These are phyloP conservation scores for Pistacia integerrima DNA, from an alignment of 345 rosid species.

Conservation along the genomic window DNA sequence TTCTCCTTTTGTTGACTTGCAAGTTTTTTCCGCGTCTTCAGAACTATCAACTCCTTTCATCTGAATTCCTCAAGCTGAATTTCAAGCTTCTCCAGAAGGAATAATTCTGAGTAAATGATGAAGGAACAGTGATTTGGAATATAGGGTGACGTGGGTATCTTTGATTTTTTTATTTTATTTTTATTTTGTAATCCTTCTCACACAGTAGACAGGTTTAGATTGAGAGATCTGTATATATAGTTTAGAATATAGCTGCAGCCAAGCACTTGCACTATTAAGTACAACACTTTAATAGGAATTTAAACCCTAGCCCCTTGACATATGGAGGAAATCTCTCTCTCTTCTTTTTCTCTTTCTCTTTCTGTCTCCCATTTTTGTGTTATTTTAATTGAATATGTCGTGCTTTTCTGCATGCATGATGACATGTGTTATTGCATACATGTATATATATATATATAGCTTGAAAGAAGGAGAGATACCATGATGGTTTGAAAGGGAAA, in stretches of 20 bases:
- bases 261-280: slow-evolving; percentile 13
- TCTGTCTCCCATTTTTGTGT: slow-evolving; percentile 2
- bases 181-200: slow-evolving; percentile 4
- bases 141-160: slow-evolving; percentile 29
- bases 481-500: background rate
- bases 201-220: background rate
- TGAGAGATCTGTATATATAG: background rate
- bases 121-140: slow-evolving; percentile 40
- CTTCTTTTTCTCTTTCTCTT: background rate
- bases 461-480: background rate
- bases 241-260: slow-evolving; percentile 12
- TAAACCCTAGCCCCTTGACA: slow-evolving; percentile 40
- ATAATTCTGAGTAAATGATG: slow-evolving; percentile 26
- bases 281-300: slow-evolving; percentile 16
- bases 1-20: slow-evolving; percentile 23
- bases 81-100: slow-evolving; percentile 26
- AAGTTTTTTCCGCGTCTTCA: slow-evolving; percentile 34
- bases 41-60: slow-evolving; percentile 13
- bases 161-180: background rate
- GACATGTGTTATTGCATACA: slow-evolving; percentile 8
- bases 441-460: background rate
- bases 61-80: background rate
- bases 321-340: slow-evolving; percentile 17
- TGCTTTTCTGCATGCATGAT: slow-evolving; percentile 18
- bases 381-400: background rate